Conservation (phyloP, 352 stramenopile genomes). For the Phytophthora fragariae region DNA sequence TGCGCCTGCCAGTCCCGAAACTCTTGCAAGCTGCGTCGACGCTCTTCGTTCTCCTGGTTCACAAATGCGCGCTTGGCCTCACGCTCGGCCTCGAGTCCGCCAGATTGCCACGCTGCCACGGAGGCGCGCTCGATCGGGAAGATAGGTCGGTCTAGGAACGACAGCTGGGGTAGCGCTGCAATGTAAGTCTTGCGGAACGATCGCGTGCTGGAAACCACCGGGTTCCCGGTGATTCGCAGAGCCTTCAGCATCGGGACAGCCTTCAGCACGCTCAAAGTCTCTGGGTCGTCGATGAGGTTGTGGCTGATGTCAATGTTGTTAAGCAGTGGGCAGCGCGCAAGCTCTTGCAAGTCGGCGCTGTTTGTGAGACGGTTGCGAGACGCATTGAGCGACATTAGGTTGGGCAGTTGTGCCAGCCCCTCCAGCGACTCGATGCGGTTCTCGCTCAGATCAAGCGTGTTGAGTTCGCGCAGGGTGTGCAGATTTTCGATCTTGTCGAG, state of each 20-base stretch:
- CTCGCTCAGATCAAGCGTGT: slow-evolving; percentile 93
- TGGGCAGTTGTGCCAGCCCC: slow-evolving; percentile 78
- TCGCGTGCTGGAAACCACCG: slow-evolving; percentile 90
- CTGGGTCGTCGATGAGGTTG: slow-evolving; percentile 89
- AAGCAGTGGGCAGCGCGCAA: slow-evolving; percentile 75
- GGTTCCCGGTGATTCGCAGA: slow-evolving; percentile 90
- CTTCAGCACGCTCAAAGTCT: slow-evolving; percentile 83
- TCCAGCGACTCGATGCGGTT: slow-evolving; percentile 90
- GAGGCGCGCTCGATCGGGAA: slow-evolving; percentile 91
- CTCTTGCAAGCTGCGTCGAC: slow-evolving; percentile 66
- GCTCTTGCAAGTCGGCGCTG: slow-evolving; percentile 73
- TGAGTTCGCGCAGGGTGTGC: slow-evolving; percentile 73
- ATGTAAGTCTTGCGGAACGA: slow-evolving; percentile 96
- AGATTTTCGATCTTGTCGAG: slow-evolving; percentile 85
- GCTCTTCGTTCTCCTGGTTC: slow-evolving; percentile 77
- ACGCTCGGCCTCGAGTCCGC: slow-evolving; percentile 90
- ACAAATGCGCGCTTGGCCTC: slow-evolving; percentile 81
- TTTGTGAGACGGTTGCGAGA: slow-evolving; percentile 90
- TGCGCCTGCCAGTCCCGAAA: slow-evolving; percentile 85
- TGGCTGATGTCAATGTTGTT: slow-evolving; percentile 94
- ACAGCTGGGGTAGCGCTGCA: slow-evolving; percentile 78
- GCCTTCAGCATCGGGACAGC: slow-evolving; percentile 82
- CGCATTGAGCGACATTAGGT: slow-evolving; percentile 91
- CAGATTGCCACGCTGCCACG: slow-evolving; percentile 88
- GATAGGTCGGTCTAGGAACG: slow-evolving; percentile 95